Conservation (phyloP, 306 rosid species). For the Quercus aquifolioides region DNA sequence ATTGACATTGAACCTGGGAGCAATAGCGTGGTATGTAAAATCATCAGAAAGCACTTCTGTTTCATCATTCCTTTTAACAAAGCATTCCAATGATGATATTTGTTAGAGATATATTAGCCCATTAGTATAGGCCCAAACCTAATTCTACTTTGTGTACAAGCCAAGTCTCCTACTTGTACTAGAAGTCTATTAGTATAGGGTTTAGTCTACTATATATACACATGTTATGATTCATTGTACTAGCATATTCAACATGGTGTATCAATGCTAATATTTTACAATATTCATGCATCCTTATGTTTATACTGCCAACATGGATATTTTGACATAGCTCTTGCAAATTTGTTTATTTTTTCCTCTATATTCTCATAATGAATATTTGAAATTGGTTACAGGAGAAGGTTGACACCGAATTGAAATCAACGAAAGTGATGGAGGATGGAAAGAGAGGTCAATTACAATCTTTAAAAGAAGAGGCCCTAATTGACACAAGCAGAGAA, state of each 20-base stretch:
- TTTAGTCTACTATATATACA: too few relatives aligned
- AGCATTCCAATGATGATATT: not conserved
- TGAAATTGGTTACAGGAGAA: constrained; percentile 23
- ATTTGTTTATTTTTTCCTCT: not conserved
- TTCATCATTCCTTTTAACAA: not conserved
- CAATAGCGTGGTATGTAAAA: constrained; percentile 39
- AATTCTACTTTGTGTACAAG: too few relatives aligned
- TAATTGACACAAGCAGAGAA: constrained; percentile 43
- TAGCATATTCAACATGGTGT: too few relatives aligned
- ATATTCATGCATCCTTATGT: constrained; percentile 5
- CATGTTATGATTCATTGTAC: too few relatives aligned
- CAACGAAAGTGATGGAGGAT: constrained; percentile 18
- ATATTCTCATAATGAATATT: not conserved
- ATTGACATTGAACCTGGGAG: constrained; percentile 50
- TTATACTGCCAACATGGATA: not conserved
- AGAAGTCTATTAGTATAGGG: too few relatives aligned
- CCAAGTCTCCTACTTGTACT: too few relatives aligned
- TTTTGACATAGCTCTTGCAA: not conserved
- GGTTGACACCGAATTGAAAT: constrained; percentile 22
- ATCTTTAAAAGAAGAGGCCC: constrained; percentile 28
- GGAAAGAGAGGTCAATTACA: constrained; percentile 26
- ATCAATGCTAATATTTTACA: too few relatives aligned
- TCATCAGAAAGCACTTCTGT: not conserved
- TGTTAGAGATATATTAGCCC: too few relatives aligned
- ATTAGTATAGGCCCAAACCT: too few relatives aligned